Conservation (phyloP, 306 rosid genomes). For the Fagus sylvatica region DNA sequence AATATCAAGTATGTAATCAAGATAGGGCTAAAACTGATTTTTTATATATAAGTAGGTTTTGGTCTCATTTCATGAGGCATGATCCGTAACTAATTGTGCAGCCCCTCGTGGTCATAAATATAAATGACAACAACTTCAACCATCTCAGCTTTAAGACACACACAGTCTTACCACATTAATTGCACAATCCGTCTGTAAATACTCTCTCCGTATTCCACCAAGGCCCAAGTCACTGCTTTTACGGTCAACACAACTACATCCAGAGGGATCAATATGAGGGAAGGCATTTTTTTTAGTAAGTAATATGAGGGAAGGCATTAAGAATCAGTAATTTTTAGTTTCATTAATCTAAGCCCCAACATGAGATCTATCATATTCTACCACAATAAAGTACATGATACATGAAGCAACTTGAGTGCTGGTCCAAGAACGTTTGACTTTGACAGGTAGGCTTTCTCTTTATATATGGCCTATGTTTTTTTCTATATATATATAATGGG, state of each 20-base stretch:
- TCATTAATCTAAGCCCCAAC: background rate
- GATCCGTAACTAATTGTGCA: no score
- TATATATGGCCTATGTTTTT: no score
- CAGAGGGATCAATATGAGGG: background rate
- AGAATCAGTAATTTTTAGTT: conserved; percentile 7
- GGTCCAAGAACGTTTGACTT: background rate
- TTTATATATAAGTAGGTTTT: no score
- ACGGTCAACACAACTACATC: conserved; percentile 75
- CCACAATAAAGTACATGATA: conserved; percentile 1
- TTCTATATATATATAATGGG: background rate
- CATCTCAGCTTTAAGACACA: background rate
- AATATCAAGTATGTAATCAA: background rate
- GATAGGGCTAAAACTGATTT: no score
- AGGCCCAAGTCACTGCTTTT: conserved; percentile 92
- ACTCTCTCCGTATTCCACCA: conserved; percentile 70
- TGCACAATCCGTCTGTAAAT: conserved; percentile 84
- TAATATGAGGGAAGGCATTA: conserved; percentile 20
- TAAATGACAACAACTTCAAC: background rate
- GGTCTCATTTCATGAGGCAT: no score
- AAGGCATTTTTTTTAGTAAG: no score
- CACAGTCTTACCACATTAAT: conserved; percentile 49
- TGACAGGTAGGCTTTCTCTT: background rate
- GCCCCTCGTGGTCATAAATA: background rate
- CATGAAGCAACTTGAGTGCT: background rate
- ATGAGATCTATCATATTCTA: background rate